Evolutionary conservation across 305 asterid genomes (phyloP).

Genomic region (Fraxinus baroniana): DNA sequence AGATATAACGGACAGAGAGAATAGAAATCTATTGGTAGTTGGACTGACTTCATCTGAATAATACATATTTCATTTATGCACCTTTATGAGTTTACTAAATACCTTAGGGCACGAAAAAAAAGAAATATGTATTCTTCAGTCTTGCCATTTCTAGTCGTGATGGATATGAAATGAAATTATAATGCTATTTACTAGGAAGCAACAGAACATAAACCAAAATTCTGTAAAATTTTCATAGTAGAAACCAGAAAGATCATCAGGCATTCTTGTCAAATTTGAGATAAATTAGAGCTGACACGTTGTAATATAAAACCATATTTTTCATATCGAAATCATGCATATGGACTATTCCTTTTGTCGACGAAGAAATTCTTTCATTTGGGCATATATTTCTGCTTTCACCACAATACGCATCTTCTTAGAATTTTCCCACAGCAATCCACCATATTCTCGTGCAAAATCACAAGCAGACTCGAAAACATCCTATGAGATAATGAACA

Average conservation of each 20-base stretch:
- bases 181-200: background rate
- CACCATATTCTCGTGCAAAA: constrained; percentile 82
- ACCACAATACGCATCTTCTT: constrained; percentile 76
- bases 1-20: too few species aligned
- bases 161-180: background rate
- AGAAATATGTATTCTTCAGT: too few species aligned
- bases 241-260: background rate
- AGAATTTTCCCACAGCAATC: constrained; percentile 74
- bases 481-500: constrained; percentile 43
- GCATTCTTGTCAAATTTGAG: background rate
- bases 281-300: background rate
- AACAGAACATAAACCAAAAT: background rate
- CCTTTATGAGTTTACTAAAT: too few species aligned
- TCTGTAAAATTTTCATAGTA: background rate
- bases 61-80: too few species aligned
- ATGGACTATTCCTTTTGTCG: constrained; percentile 51
- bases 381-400: constrained; percentile 65
- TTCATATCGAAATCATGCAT: background rate
- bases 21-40: too few species aligned
- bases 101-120: too few species aligned
- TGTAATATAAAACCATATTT: background rate
- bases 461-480: constrained; percentile 84
- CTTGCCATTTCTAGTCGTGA: background rate
- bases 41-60: too few species aligned
- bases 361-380: constrained; percentile 86